Conservation (phyloP, 176 grass and related monocot genomes). For the Juncus effusus region DNA sequence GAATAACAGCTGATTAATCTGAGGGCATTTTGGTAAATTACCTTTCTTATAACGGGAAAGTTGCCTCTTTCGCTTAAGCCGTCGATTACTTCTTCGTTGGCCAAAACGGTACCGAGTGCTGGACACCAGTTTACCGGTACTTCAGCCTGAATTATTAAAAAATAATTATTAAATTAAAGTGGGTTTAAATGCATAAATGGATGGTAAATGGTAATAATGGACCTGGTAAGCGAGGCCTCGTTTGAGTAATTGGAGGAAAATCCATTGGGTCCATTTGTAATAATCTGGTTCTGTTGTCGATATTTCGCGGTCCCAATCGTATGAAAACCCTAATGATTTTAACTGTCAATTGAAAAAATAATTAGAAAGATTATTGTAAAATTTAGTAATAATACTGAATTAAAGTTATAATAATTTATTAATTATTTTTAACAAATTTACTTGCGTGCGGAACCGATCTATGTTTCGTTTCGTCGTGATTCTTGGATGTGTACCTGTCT, state of each 20-base stretch:
- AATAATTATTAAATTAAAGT: slow-evolving; percentile 38
- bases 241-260: slow-evolving; percentile 94
- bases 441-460: slow-evolving; percentile 66
- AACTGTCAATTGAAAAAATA: slow-evolving; percentile 49
- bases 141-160: slow-evolving; percentile 68
- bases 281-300: slow-evolving; percentile 90
- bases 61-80: slow-evolving; percentile 96
- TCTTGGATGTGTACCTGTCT: slow-evolving; percentile 96
- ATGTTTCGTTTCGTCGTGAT: slow-evolving; percentile 78
- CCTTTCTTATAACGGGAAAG: slow-evolving; percentile 88
- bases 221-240: slow-evolving; percentile 96
- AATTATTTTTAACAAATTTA: slow-evolving; percentile 29
- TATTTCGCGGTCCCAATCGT: slow-evolving; percentile 93
- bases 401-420: not conserved
- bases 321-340: slow-evolving; percentile 93
- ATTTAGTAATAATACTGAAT: too few relatives aligned
- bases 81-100: slow-evolving; percentile 89
- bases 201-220: slow-evolving; percentile 7
- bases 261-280: slow-evolving; percentile 99
- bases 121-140: slow-evolving; percentile 99
- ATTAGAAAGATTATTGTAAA: too few relatives aligned
- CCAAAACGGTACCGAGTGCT: slow-evolving; percentile 95
- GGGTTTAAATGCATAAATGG: not conserved
- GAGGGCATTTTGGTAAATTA: too few relatives aligned
- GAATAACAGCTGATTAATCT: too few relatives aligned